Percentiles rank a stretch among this genome's conserved stretches.
Conservation (phyloP, 495 filamentous ascomycete genomes). For the Astrocystis sublimbata region DNA sequence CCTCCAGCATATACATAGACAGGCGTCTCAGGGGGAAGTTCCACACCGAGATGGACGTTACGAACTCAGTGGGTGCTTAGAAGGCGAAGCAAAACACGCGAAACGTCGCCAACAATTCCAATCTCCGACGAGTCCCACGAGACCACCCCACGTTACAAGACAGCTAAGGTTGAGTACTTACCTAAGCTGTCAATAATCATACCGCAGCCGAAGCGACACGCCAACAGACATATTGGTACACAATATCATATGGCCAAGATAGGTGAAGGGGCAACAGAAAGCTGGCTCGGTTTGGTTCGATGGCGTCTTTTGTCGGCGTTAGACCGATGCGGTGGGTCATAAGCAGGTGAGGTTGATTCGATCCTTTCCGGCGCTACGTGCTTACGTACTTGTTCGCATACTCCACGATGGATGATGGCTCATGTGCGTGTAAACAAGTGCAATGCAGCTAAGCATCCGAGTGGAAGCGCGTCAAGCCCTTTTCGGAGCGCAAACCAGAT, state of each 20-base stretch:
- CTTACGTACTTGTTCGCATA: too few relatives aligned
- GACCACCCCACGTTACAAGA: neutral
- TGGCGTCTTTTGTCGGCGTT: too few relatives aligned
- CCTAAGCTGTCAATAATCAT: neutral
- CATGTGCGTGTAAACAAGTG: too few relatives aligned
- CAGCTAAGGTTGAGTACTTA: too few relatives aligned
- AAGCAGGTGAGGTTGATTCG: too few relatives aligned
- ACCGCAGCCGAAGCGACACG: neutral
- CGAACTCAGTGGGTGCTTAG: neutral
- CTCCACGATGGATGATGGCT: too few relatives aligned
- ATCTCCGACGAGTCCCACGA: conserved; percentile 10
- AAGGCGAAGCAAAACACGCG: neutral
- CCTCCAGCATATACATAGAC: neutral
- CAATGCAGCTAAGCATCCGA: neutral
- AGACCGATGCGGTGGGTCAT: too few relatives aligned
- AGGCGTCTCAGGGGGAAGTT: neutral
- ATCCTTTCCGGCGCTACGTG: too few relatives aligned
- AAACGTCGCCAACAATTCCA: neutral
- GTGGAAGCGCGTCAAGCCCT: neutral
- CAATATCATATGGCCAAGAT: too few relatives aligned
- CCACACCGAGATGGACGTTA: neutral
- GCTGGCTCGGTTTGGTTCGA: too few relatives aligned
- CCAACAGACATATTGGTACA: neutral
- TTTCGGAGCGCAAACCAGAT: conserved; percentile 9
- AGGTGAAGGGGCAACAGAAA: too few relatives aligned